A percentile compares a stretch with the other conserved stretches of the same genome.
phyloP scores from a whole-genome alignment of 495 filamentous ascomycete species.

The Jackrogersella multiformis region DNA sequence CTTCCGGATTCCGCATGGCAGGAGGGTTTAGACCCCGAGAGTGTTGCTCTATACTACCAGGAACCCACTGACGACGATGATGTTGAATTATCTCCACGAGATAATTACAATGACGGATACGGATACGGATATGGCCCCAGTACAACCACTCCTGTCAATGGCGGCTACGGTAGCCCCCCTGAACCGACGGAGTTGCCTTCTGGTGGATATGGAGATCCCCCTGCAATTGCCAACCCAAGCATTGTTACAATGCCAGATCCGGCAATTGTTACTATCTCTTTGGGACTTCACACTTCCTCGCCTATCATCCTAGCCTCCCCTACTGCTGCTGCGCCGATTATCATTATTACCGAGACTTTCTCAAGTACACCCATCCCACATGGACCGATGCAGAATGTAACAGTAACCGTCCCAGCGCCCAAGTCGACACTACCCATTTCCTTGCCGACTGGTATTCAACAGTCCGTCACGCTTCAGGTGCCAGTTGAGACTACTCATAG shows the following conservation, averaged over 20 bases:
- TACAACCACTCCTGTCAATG: constrained; percentile 7
- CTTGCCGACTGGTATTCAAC: background rate
- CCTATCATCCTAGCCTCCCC: background rate
- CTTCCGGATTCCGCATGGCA: background rate
- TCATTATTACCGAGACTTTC: constrained; percentile 7
- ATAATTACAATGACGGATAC: constrained; percentile 28
- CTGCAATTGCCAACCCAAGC: constrained; percentile 15
- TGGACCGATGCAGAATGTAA: constrained; percentile 11
- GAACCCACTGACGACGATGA: background rate
- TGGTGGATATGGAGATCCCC: constrained; percentile 30
- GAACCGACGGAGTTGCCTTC: constrained; percentile 22
- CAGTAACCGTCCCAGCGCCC: constrained; percentile 20
- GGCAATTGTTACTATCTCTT: constrained; percentile 18
- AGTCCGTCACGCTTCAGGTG: background rate
- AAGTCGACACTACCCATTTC: background rate
- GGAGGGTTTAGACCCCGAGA: background rate
- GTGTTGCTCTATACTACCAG: background rate
- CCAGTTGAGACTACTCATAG: background rate
- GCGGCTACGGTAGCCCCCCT: constrained; percentile 30
- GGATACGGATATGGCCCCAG: constrained; percentile 19
- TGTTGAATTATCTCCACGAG: constrained; percentile 6
- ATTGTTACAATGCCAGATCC: constrained; percentile 10
- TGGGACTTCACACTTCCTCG: constrained; percentile 10
- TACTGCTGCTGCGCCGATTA: background rate
- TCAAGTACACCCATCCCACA: constrained; percentile 15